Base-by-base conservation (phyloP, 2,329 filamentous ascomycete genomes). In the Plectosphaerella plurivora region DNA sequence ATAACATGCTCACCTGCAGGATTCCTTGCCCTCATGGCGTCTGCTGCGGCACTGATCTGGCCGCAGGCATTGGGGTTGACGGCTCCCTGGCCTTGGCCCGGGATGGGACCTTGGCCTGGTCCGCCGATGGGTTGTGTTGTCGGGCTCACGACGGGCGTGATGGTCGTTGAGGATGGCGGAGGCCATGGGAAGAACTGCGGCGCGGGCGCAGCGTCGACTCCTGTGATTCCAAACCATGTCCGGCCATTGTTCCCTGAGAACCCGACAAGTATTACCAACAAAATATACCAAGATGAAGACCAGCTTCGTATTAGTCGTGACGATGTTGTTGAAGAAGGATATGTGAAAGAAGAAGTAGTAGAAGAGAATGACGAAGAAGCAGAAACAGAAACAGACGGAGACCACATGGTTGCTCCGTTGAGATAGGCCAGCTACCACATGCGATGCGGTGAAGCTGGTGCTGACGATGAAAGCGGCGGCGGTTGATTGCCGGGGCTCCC, bases 61-160 rank as follows among this genome's bases (percentile, higher is more conserved):
- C 57, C 61, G 44, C 62, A 65, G 24, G 62, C 59, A 25, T 49
- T 55, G 22, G 60, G 52, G 28, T 60, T 59, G 16, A 18, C 4
- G 41, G 10, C 7, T 10, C 41, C 41, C 41, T 44, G 41, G 16
- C 41, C 16, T 18, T 5, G 41, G 18, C n/a, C 41, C 9, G 16
- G 37, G 16, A 4, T 41, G 9, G 37, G 37, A 33, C 28, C 28
- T 12, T 33, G 28, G 15, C 25, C 46, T 15, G 16, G 24, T 3
- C 15, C 28, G 44, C 20, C 28, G 14, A 48, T 20, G 10, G 46
- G 16, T 28, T 28, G 46, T 9, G 28, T 18, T 22, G 46, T 37
- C 18, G 46, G 46, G 33, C 18, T 47, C 7, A 47, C 24, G 14
- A 33, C 16, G 16, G 16, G 33, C 16, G 33, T n/a, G 10, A 20